Percentiles rank a stretch among this genome's conserved stretches.
Conservation (phyloP, 352 stramenopile species). For the Phytophthora megakarya region DNA sequence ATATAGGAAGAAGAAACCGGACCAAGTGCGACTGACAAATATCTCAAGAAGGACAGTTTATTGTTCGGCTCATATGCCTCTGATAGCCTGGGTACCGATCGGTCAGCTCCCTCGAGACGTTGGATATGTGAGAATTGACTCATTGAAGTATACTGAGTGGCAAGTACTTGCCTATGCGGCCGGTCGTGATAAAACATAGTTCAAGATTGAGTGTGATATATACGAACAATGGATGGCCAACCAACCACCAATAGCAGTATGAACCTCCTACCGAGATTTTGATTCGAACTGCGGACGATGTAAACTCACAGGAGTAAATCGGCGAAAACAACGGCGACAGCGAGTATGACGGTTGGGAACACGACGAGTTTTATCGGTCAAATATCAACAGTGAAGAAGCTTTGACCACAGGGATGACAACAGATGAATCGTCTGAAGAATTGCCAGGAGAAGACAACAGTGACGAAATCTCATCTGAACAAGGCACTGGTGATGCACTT, state of each 20-base stretch:
- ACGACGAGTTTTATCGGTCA: too few species aligned
- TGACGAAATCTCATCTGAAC: too few species aligned
- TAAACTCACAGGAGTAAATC: too few species aligned
- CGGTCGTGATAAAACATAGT: neutral
- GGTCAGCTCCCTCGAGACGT: neutral
- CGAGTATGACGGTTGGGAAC: too few species aligned
- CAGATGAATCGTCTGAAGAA: too few species aligned
- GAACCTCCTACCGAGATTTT: too few species aligned
- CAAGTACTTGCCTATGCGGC: neutral
- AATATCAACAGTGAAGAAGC: neutral
- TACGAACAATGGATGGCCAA: neutral
- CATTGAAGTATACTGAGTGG: conserved; percentile 2
- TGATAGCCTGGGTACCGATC: conserved; percentile 1
- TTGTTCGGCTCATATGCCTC: neutral
- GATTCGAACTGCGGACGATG: too few species aligned
- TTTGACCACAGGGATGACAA: too few species aligned
- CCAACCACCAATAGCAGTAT: too few species aligned
- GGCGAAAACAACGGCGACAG: too few species aligned
- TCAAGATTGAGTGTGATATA: neutral
- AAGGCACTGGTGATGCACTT: too few species aligned
- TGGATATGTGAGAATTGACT: neutral
- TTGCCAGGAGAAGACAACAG: neutral
- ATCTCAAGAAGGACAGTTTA: neutral
- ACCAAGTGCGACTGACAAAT: neutral
- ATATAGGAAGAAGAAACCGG: neutral